Evolutionary conservation across 1,284 basidiomycete species (phyloP).

Genomic region (Cystobasidiaceae sp.): DNA sequence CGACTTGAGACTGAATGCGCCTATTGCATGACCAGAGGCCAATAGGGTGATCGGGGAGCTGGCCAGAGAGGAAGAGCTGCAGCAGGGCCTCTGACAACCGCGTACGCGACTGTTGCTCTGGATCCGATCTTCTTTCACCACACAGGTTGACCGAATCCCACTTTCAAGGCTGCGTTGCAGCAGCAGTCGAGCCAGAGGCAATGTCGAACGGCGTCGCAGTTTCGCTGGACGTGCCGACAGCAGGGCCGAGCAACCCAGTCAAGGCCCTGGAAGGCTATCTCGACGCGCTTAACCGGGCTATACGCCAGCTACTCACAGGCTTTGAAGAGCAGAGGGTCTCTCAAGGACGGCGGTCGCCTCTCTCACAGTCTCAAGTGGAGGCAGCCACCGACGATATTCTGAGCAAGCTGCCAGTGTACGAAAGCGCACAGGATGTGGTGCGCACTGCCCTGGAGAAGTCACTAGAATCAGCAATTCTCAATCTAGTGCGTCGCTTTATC

Average conservation of each 20-base stretch:
- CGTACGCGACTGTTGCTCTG: too few relatives aligned
- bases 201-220: too few relatives aligned
- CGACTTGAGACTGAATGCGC: too few relatives aligned
- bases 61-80: too few relatives aligned
- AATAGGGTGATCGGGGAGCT: too few relatives aligned
- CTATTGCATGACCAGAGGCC: too few relatives aligned
- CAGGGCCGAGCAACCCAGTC: constrained; percentile 28
- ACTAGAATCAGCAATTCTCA: constrained; percentile 33
- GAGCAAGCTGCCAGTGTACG: constrained; percentile 13
- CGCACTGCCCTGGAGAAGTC: constrained; percentile 20
- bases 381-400: constrained; percentile 4
- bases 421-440: constrained; percentile 24
- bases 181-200: not conserved
- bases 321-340: constrained; percentile 11
- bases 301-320: not conserved
- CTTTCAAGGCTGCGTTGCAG: not conserved
- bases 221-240: constrained; percentile 2
- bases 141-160: not conserved
- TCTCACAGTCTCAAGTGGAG: constrained; percentile 13
- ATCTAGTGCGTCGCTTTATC: constrained; percentile 10
- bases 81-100: too few relatives aligned
- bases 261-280: constrained; percentile 22
- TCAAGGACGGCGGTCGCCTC: not conserved
- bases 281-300: constrained; percentile 6
- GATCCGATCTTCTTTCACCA: too few relatives aligned